These are phyloP conservation scores for Cryptosporidium viatorum DNA, from an alignment of 169 alveolate genomes.

Conservation along the genomic window DNA sequence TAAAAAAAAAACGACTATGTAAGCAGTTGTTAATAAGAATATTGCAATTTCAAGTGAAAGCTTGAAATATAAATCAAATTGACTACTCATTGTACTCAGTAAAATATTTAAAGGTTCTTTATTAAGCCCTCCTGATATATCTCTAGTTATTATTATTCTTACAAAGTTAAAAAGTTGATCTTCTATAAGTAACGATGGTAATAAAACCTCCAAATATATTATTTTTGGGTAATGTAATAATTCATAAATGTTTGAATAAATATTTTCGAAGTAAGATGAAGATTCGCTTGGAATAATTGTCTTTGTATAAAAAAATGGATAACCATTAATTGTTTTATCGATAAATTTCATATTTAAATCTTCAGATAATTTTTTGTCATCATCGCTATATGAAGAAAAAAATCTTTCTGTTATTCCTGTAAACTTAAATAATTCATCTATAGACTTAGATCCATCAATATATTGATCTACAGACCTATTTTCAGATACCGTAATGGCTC, in stretches of 20 bases:
- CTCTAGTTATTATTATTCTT: neutral
- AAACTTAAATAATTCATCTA: constrained; percentile 25
- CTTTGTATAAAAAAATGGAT: constrained; percentile 36
- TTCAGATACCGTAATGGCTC: constrained; percentile 40
- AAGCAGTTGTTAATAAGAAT: constrained; percentile 12
- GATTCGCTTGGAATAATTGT: neutral
- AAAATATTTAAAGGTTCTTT: constrained; percentile 19
- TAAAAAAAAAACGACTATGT: constrained; percentile 27
- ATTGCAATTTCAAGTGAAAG: constrained; percentile 37
- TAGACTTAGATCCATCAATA: constrained; percentile 2
- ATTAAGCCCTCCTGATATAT: constrained; percentile 7
- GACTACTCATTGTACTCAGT: neutral
- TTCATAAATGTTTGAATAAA: constrained; percentile 12
- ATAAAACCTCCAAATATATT: constrained; percentile 31
- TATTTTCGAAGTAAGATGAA: neutral
- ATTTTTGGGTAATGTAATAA: constrained; percentile 12
- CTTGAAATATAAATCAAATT: constrained; percentile 3
- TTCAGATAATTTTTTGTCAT: constrained; percentile 19
- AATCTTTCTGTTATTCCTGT: neutral
- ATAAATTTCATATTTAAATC: constrained; percentile 25
- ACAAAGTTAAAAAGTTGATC: constrained; percentile 39
- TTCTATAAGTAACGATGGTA: constrained; percentile 36
- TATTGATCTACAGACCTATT: constrained; percentile 6
- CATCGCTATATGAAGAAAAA: neutral
- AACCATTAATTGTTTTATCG: neutral